These are phyloP conservation scores for Candida odintsovae DNA, from an alignment of 805 yeast genomes.

Conservation along the genomic window DNA sequence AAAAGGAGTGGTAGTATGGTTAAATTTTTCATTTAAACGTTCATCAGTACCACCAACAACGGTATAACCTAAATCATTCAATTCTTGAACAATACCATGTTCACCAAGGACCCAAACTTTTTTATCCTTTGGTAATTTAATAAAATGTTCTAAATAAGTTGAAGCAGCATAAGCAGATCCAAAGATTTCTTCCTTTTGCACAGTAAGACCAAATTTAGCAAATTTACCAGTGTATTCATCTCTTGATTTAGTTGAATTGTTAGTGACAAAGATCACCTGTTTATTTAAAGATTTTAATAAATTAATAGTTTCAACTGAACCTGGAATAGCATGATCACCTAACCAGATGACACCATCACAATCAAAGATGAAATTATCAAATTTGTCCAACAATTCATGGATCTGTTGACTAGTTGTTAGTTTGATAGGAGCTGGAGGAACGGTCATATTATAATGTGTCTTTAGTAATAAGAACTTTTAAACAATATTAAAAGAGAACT, in stretches of 20 bases:
- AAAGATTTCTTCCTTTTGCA: conserved; percentile 65
- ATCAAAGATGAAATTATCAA: conserved; percentile 88
- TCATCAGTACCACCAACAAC: conserved; percentile 84
- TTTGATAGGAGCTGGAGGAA: conserved; percentile 32
- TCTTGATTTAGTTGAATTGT: conserved; percentile 91
- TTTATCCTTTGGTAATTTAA: conserved; percentile 64
- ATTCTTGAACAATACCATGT: conserved; percentile 76
- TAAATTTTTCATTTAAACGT: conserved; percentile 44
- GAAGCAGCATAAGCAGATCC: conserved; percentile 93
- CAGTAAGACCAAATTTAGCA: conserved; percentile 41
- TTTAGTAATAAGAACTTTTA: too few relatives aligned
- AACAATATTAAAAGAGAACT: too few relatives aligned
- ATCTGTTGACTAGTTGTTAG: conserved; percentile 43
- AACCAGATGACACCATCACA: conserved; percentile 98
- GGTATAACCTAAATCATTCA: conserved; percentile 64
- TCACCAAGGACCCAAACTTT: conserved; percentile 92
- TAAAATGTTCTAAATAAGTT: conserved; percentile 70
- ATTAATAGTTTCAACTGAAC: conserved; percentile 68
- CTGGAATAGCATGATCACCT: conserved; percentile 76
- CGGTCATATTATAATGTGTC: background rate
- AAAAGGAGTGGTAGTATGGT: conserved; percentile 49
- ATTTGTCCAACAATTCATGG: conserved; percentile 48
- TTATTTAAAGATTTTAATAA: conserved; percentile 51
- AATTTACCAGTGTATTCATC: conserved; percentile 72
- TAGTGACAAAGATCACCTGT: conserved; percentile 83